Evolutionary conservation across 805 yeast genomes (phyloP).

Genomic region (Candida multigemmis): DNA sequence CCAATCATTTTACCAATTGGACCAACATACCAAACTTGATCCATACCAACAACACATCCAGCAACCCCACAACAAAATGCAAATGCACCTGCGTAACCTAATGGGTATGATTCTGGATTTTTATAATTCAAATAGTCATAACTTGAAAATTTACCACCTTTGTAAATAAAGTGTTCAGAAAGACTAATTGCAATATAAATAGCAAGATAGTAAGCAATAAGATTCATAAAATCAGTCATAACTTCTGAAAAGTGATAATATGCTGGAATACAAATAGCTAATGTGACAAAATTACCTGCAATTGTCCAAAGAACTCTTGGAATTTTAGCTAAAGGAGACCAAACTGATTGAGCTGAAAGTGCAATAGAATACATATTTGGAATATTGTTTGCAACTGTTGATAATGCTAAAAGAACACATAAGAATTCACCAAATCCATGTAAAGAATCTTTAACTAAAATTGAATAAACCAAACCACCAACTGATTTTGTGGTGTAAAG

Average conservation of each 20-base stretch:
- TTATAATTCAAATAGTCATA: conserved; percentile 59
- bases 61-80: conserved; percentile 80
- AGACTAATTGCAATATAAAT: conserved; percentile 68
- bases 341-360: conserved; percentile 75
- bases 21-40: conserved; percentile 78
- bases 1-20: conserved; percentile 58
- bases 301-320: conserved; percentile 85
- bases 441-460: conserved; percentile 69
- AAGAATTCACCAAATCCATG: conserved; percentile 89
- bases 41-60: conserved; percentile 84
- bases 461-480: conserved; percentile 74
- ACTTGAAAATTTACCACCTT: conserved; percentile 46
- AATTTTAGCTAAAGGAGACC: conserved; percentile 63
- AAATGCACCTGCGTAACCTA: conserved; percentile 69
- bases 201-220: conserved; percentile 86
- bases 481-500: conserved; percentile 18
- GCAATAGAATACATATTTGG: conserved; percentile 93
- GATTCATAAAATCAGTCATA: conserved; percentile 82
- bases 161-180: conserved; percentile 80
- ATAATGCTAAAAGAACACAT: conserved; percentile 73
- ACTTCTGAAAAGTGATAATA: conserved; percentile 64
- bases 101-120: conserved; percentile 51
- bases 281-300: conserved; percentile 61
- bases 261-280: conserved; percentile 87
- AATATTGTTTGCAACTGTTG: conserved; percentile 85